Evolutionary conservation across 225 moss, liverwort and hornwort genomes (phyloP).

Genomic region (Rhytidiadelphus loreus): DNA sequence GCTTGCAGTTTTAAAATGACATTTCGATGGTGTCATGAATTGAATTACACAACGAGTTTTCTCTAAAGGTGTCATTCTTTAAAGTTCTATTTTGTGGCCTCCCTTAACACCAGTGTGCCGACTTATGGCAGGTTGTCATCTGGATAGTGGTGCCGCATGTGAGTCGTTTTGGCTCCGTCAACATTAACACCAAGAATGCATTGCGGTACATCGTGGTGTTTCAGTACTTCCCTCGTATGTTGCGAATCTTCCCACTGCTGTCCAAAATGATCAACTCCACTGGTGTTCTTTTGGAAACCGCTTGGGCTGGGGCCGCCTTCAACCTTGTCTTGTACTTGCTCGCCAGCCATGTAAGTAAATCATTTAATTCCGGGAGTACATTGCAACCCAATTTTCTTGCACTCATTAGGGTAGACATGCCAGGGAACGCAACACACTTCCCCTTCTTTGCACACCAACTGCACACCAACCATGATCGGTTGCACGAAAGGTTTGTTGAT

Average conservation of each 20-base stretch:
- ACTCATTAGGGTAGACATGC: too few species aligned
- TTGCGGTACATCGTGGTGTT: conserved; percentile 38
- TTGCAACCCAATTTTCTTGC: neutral
- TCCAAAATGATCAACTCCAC: conserved; percentile 58
- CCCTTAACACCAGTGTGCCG: neutral
- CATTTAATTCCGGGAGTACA: neutral
- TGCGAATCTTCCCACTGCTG: conserved; percentile 37
- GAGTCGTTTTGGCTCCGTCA: neutral
- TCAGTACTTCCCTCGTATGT: conserved; percentile 47
- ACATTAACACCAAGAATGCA: conserved; percentile 29
- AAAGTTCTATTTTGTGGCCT: neutral
- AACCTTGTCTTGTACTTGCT: conserved; percentile 81
- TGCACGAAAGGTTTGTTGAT: too few species aligned
- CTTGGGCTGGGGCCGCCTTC: conserved; percentile 90
- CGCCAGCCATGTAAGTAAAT: conserved; percentile 57
- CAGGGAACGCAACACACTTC: too few species aligned
- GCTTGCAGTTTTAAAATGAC: neutral
- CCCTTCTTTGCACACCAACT: too few species aligned
- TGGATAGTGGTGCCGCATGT: conserved; percentile 41
- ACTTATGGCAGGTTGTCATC: conserved; percentile 24
- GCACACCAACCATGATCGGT: too few species aligned
- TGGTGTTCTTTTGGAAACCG: conserved; percentile 81
- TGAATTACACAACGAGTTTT: neutral
- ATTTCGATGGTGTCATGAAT: neutral
- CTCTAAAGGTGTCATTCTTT: neutral